phyloP scores from a whole-genome alignment of 2,329 filamentous ascomycete genomes.

The Nakataea oryzae region DNA sequence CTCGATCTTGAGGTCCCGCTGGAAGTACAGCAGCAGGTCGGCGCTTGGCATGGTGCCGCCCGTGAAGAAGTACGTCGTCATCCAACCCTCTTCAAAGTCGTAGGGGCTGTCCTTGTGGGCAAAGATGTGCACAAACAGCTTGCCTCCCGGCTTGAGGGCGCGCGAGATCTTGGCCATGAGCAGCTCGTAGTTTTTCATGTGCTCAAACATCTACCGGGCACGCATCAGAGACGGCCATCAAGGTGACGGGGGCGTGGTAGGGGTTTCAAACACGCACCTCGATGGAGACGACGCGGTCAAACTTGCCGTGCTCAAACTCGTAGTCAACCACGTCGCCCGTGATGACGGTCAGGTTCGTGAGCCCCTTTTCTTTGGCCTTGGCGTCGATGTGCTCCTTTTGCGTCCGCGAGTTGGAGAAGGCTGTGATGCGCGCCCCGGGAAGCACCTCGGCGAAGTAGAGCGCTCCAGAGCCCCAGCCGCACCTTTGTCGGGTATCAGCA shows the following conservation, averaged over 20 bases:
- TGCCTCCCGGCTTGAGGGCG: slow-evolving; percentile 50
- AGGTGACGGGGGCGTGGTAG: background rate
- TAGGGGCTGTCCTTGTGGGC: slow-evolving; percentile 55
- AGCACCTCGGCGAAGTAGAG: slow-evolving; percentile 57
- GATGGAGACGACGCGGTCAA: slow-evolving; percentile 57
- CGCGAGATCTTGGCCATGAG: slow-evolving; percentile 53
- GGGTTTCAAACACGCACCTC: slow-evolving; percentile 25
- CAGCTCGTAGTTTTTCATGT: slow-evolving; percentile 66
- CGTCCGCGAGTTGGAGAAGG: slow-evolving; percentile 59
- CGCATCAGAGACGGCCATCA: too few species aligned
- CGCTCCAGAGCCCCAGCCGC: slow-evolving; percentile 57
- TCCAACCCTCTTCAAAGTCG: slow-evolving; percentile 63
- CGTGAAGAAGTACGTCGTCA: slow-evolving; percentile 64
- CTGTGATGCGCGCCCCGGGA: slow-evolving; percentile 50
- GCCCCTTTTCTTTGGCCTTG: slow-evolving; percentile 41
- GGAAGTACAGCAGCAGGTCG: slow-evolving; percentile 58
- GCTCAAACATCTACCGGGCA: slow-evolving; percentile 58
- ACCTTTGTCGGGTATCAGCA: slow-evolving; percentile 29
- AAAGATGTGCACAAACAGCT: slow-evolving; percentile 62
- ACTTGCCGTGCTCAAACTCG: slow-evolving; percentile 46
- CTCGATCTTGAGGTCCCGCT: slow-evolving; percentile 47
- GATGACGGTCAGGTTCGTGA: slow-evolving; percentile 52
- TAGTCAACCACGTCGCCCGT: slow-evolving; percentile 58
- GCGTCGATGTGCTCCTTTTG: slow-evolving; percentile 58
- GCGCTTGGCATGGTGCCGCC: slow-evolving; percentile 62